These are phyloP conservation scores for Lachancea kluyveri DNA, from an alignment of 805 yeast species.

Conservation along the genomic window DNA sequence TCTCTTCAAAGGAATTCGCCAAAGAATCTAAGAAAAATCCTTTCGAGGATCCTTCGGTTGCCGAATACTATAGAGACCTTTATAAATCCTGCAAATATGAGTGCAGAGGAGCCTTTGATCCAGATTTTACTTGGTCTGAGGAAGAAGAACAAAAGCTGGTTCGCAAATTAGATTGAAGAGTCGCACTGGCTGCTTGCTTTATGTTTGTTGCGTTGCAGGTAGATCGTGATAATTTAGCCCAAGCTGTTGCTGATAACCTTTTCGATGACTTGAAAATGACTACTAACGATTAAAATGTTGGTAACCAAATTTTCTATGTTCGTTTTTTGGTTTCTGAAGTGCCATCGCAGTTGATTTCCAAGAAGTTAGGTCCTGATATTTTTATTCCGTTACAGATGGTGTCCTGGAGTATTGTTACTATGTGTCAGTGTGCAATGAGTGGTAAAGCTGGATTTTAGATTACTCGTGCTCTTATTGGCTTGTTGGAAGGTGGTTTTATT, in stretches of 20 bases:
- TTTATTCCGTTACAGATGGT: conserved; percentile 56
- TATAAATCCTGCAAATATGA: conserved; percentile 49
- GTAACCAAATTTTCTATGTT: conserved; percentile 46
- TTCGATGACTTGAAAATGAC: conserved; percentile 44
- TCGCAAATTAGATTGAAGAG: conserved; percentile 47
- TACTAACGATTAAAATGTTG: conserved; percentile 52
- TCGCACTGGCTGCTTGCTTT: conserved; percentile 49
- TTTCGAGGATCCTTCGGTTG: conserved; percentile 37
- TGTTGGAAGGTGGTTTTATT: conserved; percentile 61
- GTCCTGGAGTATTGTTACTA: conserved; percentile 52
- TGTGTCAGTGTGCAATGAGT: conserved; percentile 42
- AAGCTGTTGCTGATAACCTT: conserved; percentile 54
- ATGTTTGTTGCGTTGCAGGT: conserved; percentile 53
- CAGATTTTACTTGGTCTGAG: conserved; percentile 46
- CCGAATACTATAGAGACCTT: conserved; percentile 37
- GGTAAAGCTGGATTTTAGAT: conserved; percentile 38
- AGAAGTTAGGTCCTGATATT: conserved; percentile 53
- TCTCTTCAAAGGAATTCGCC: no score
- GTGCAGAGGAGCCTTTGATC: conserved; percentile 48
- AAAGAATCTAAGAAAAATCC: conserved; percentile 10
- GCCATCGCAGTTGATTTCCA: conserved; percentile 59
- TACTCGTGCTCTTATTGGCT: conserved; percentile 46
- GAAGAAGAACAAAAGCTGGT: conserved; percentile 44
- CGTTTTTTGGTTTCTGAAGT: conserved; percentile 53
- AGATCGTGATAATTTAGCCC: conserved; percentile 51